Conservation (phyloP, 1,284 basidiomycete genomes). For the Sanguinoderma infundibulare region DNA sequence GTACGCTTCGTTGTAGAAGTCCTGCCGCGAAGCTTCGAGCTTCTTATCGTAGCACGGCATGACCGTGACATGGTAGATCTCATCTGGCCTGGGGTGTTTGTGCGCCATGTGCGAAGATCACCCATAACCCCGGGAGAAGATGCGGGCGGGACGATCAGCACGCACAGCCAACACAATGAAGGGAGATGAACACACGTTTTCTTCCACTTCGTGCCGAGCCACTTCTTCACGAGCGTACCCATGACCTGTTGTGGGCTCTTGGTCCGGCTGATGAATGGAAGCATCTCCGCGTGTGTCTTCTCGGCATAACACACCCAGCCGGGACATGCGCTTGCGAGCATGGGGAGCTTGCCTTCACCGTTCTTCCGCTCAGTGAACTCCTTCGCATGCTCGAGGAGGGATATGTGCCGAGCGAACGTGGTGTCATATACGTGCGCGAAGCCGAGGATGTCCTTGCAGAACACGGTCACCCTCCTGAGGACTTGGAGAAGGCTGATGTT, state of each 20-base stretch:
- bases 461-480: slow-evolving; percentile 70
- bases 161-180: slow-evolving; percentile 1
- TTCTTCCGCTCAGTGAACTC: slow-evolving; percentile 82
- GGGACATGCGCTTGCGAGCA: slow-evolving; percentile 96
- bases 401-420: slow-evolving; percentile 91
- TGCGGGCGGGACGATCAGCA: slow-evolving; percentile 16
- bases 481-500: slow-evolving; percentile 63
- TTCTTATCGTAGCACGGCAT: slow-evolving; percentile 99
- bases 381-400: slow-evolving; percentile 78
- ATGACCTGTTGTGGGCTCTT: slow-evolving; percentile 96
- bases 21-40: slow-evolving; percentile 92
- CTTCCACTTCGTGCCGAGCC: slow-evolving; percentile 69
- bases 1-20: slow-evolving; percentile 84
- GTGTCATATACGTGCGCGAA: slow-evolving; percentile 89
- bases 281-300: slow-evolving; percentile 93
- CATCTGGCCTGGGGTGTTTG: slow-evolving; percentile 58
- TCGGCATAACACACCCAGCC: slow-evolving; percentile 99
- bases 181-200: slow-evolving; percentile 57
- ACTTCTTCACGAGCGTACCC: slow-evolving; percentile 91
- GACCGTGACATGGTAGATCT: slow-evolving; percentile 94
- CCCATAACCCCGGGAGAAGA: slow-evolving; percentile 21
- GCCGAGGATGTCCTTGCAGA: slow-evolving; percentile 64
- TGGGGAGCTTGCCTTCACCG: slow-evolving; percentile 62
- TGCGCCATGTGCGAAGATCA: slow-evolving; percentile 9
- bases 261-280: slow-evolving; percentile 87